These are phyloP conservation scores for Clarireedia homoeocarpa DNA, from an alignment of 2,329 filamentous ascomycete species.

Conservation along the genomic window DNA sequence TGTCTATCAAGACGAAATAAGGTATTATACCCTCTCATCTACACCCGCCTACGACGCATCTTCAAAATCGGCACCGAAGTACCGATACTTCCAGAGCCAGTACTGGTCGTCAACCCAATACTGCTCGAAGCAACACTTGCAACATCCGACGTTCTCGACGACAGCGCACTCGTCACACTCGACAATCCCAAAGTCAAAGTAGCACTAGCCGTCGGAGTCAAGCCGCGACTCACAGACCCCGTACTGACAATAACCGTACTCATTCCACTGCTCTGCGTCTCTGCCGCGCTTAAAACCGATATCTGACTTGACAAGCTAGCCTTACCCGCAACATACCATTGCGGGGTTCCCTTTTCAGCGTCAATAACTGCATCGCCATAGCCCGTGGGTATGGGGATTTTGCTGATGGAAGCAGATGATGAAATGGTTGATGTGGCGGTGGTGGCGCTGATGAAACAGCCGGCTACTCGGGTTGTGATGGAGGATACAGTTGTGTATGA, in stretches of 20 bases:
- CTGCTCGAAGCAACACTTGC: too few species aligned
- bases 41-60: too few species aligned
- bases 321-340: background rate
- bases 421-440: background rate
- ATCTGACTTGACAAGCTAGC: background rate
- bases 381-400: background rate
- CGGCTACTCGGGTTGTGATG: background rate
- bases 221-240: background rate
- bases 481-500: slow-evolving; percentile 1
- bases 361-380: background rate
- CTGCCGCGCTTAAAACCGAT: background rate
- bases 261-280: background rate
- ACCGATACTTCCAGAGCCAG: too few species aligned
- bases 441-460: background rate
- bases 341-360: background rate
- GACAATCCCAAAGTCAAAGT: too few species aligned
- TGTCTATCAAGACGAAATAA: too few species aligned
- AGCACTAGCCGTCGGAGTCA: too few species aligned
- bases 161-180: too few species aligned
- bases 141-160: too few species aligned
- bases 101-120: too few species aligned
- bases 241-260: background rate
- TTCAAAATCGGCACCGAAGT: too few species aligned
- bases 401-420: background rate
- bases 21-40: too few species aligned